Evolutionary conservation across 1,139 yeast genomes (phyloP), one percentile per base, ranked within the genome.

Genomic region (Yamadazyma conglobata): DNA sequence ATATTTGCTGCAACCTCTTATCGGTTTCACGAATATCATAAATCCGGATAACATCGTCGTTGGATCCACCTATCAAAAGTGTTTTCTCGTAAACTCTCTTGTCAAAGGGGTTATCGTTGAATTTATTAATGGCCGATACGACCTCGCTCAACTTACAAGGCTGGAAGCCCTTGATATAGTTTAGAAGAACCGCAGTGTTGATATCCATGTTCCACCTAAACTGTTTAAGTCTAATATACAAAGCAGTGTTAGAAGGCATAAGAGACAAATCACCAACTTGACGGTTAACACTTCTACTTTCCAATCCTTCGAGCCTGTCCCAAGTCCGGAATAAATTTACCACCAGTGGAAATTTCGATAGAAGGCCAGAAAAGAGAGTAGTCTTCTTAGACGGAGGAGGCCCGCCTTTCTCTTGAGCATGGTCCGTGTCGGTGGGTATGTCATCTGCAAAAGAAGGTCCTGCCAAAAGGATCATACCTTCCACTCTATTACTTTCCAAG

Each of bases 161-260:
- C 15, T 52, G 40, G 41, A 79, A 73, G 2, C 80, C 79, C 25
- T 52, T 44, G 1, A 72, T 64, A 39, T 80, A 79, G 31, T 64
- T 64, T 36, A 84, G 56, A 48, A 83, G 70, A 3, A 76, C 60
- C 3, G 44, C 40, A 0, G 88, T 70, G 34, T 74, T 65, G 9
- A 80, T 73, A 50, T 81, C 87, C 42, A 82, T 48, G 48, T 84
- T 83, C 83, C 87, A 79, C 30, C 88, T 57, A 28, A 83, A 63
- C 50, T 83, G 93, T 20, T 77, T 61, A 26, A 70, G 51, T 33
- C 76, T 68, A 24, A 71, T 64, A 44, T 72, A 71, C 12, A 58
- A 37, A 27, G 56, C 52, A 5, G 62, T 48, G 6, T 52, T 40
- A 2, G 51, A 47, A 9, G 46, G 42, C 16, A 46, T 50, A 5